Evolutionary conservation across 129 eudicot species (phyloP).

Genomic region (Lonicera japonica): DNA sequence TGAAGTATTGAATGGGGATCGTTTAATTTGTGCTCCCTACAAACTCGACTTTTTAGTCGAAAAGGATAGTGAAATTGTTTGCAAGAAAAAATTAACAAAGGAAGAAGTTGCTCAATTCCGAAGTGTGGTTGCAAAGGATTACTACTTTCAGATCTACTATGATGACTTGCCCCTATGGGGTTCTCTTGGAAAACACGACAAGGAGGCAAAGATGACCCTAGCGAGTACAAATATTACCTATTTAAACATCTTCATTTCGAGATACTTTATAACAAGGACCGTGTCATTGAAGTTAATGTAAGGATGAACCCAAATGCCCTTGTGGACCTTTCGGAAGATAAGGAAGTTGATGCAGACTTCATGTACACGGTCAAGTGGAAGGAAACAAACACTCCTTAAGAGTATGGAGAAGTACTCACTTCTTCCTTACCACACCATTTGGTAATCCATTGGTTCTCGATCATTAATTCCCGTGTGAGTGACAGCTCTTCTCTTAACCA

Average conservation of each 20-base stretch:
- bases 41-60: constrained; percentile 60
- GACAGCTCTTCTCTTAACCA: constrained; percentile 53
- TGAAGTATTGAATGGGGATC: constrained; percentile 78
- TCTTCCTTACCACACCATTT: constrained; percentile 56
- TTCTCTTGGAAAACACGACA: constrained; percentile 47
- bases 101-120: constrained; percentile 49
- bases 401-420: constrained; percentile 54
- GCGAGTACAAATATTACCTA: constrained; percentile 38
- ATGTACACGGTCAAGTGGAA: constrained; percentile 54
- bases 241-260: constrained; percentile 56
- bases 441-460: constrained; percentile 65
- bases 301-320: constrained; percentile 49
- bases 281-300: constrained; percentile 51
- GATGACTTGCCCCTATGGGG: constrained; percentile 66
- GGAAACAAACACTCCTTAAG: constrained; percentile 42
- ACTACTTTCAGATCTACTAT: constrained; percentile 57
- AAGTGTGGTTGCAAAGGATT: constrained; percentile 51
- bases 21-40: constrained; percentile 73
- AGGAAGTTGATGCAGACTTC: constrained; percentile 53
- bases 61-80: constrained; percentile 51
- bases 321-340: constrained; percentile 48
- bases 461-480: constrained; percentile 59
- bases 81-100: constrained; percentile 46
- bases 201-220: constrained; percentile 43
- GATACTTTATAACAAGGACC: constrained; percentile 45